Evolutionary conservation across 495 filamentous ascomycete genomes (phyloP), one percentile per base, ranked within the genome.

Genomic region (Hypoxylon intermedium): DNA sequence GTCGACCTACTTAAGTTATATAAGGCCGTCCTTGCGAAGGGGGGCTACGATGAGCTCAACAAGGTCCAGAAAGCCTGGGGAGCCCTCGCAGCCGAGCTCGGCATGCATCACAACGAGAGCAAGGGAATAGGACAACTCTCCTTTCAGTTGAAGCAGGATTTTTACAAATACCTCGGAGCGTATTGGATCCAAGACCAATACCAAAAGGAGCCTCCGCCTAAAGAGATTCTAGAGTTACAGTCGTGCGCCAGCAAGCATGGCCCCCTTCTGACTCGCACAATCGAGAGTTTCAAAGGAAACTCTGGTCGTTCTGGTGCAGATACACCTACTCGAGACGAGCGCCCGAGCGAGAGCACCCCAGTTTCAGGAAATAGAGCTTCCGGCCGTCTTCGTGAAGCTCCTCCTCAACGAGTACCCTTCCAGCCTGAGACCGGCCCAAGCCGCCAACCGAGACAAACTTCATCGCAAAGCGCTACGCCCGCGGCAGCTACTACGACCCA

Each of bases 121-220:
- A 80, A 82, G 50, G 88, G 89, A 55, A 79, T 86, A 12, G 85
- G 89, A 15, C 87, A 89, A 0, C 81, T 87, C 51, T 89, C 88
- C 2, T 93, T 92, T 71, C 79, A 83, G 18, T 71, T 93, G 42
- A 94, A 94, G 75, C 88, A 87, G 19, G 82, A 86, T 41, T 94
- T 92, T 74, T 93, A 93, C 78, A 89, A 88, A 63, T 87, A 92
- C 60, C 82, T 94, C 26, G 87, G 87, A 11, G 90, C 90, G 2
- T 94, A 89, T 73, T 91, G 93, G 73, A 91, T 94, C 44, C 77
- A 82, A 30, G 83, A 78, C n/a, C 67, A 88, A 24, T 85, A 89
- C 71, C 80, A 83, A 12, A 85, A 85, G 67, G 87, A 90, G 49
- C 91, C 90, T 9, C 90, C 90, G 9, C 90, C 90, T 13, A 89